Conservation (phyloP, 2,329 filamentous ascomycete genomes). For the Fusarium sp. region DNA sequence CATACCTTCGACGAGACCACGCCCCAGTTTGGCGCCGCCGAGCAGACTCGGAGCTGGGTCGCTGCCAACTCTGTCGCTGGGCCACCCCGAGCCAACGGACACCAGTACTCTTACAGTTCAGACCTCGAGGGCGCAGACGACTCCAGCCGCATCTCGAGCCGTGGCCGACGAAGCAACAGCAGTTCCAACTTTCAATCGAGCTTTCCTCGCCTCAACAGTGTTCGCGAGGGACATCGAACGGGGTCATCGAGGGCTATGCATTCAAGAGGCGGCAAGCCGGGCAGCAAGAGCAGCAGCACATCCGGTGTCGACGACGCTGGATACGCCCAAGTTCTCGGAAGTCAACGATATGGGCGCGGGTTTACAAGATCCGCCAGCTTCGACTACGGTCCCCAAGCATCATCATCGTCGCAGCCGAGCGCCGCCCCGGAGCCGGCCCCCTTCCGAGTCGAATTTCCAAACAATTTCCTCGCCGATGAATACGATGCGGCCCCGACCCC, state of each 20-base stretch:
- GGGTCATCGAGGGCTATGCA: conserved; percentile 61
- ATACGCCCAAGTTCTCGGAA: conserved; percentile 70
- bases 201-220: conserved; percentile 75
- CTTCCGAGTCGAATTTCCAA: conserved; percentile 67
- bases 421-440: conserved; percentile 47
- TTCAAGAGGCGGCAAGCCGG: conserved; percentile 72
- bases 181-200: conserved; percentile 79
- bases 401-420: conserved; percentile 49
- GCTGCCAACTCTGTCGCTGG: conserved; percentile 46
- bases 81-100: conserved; percentile 47
- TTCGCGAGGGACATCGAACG: conserved; percentile 63
- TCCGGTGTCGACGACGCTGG: conserved; percentile 79
- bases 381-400: conserved; percentile 72
- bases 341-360: conserved; percentile 71
- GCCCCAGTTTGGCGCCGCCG: conserved; percentile 48
- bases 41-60: conserved; percentile 54
- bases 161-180: conserved; percentile 83
- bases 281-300: conserved; percentile 81
- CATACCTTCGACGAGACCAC: conserved; percentile 50
- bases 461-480: conserved; percentile 67
- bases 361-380: conserved; percentile 79
- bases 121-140: conserved; percentile 72
- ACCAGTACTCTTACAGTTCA: conserved; percentile 72
- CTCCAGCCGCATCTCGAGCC: conserved; percentile 68
- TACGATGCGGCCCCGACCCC: conserved; percentile 90